phyloP scores from a whole-genome alignment of 176 grass and related monocot genomes.

The Zea mays region DNA sequence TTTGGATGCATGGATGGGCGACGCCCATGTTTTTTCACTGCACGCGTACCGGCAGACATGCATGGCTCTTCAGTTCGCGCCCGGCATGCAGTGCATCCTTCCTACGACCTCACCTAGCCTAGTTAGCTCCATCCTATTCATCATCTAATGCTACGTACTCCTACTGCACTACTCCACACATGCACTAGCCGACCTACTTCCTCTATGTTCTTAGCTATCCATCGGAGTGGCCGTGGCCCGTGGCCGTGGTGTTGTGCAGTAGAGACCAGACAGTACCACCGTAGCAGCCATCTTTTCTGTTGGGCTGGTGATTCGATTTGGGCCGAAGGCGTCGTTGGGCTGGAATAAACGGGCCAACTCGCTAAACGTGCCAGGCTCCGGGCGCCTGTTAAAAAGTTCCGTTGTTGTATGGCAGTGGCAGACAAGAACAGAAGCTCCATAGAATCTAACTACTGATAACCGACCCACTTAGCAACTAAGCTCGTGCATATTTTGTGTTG shows the following conservation, averaged over 20 bases:
- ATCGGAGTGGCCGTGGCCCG: too few species aligned
- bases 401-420: not conserved
- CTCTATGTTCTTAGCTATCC: too few species aligned
- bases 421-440: not conserved
- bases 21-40: not conserved
- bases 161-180: not conserved
- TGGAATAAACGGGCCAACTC: not conserved
- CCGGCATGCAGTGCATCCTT: not conserved
- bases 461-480: too few species aligned
- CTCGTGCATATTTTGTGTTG: too few species aligned
- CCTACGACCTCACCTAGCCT: too few species aligned
- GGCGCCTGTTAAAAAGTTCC: not conserved
- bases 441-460: too few species aligned
- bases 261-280: not conserved
- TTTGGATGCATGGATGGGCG: too few species aligned
- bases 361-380: not conserved
- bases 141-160: not conserved
- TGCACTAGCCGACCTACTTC: not conserved
- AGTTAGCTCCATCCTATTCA: not conserved
- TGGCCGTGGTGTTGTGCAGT: not conserved
- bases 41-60: not conserved
- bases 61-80: not conserved
- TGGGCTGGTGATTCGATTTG: not conserved
- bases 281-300: not conserved
- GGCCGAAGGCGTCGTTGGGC: not conserved